phyloP scores from a whole-genome alignment of 352 stramenopile species.

The Chrysophaeum taylorii region DNA sequence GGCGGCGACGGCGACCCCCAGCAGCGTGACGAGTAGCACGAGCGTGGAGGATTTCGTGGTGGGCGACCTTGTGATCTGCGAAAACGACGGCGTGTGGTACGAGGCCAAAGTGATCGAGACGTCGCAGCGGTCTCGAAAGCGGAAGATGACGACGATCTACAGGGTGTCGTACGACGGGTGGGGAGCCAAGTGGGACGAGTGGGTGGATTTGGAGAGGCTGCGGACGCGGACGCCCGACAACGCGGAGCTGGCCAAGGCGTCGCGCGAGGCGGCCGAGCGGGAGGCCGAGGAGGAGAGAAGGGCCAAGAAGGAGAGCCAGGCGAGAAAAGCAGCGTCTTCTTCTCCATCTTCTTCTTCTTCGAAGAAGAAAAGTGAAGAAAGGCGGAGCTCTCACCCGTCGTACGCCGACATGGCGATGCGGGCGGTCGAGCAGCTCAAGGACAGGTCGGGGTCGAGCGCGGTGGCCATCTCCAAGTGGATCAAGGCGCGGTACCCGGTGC shows the following conservation, averaged over 20 bases:
- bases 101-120: background rate
- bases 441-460: background rate
- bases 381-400: background rate
- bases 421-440: background rate
- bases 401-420: background rate
- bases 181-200: conserved; percentile 6
- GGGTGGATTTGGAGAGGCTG: background rate
- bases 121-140: background rate
- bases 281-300: background rate
- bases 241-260: background rate
- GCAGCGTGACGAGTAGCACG: too few species aligned
- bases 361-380: background rate
- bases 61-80: background rate
- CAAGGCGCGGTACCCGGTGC: background rate
- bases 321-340: too few species aligned
- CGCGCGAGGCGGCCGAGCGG: background rate
- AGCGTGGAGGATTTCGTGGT: too few species aligned
- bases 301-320: background rate
- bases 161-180: conserved; percentile 10
- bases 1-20: too few species aligned
- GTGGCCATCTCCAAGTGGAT: background rate
- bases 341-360: too few species aligned
- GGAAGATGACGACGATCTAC: background rate
- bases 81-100: conserved; percentile 7
- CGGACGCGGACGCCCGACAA: background rate